Conservation (phyloP, 768 basidiomycete species). For the Cubamyces lactineus region DNA sequence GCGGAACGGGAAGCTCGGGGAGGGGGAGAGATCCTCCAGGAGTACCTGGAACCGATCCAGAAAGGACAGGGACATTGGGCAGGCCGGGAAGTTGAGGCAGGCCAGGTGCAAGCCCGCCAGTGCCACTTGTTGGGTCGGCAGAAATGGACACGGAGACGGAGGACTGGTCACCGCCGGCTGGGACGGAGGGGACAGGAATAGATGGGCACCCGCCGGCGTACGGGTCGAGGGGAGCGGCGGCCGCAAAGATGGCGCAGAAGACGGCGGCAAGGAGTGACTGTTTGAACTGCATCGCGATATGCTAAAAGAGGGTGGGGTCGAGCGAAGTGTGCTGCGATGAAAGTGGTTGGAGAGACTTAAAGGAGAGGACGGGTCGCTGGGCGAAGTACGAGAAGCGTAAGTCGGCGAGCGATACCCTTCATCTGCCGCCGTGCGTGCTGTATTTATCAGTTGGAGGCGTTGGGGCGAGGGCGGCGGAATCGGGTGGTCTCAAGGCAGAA, state of each 20-base stretch:
- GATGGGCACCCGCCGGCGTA: neutral
- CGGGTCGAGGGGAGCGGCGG: neutral
- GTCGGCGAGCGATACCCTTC: constrained; percentile 22
- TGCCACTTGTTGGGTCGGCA: neutral
- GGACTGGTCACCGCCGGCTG: neutral
- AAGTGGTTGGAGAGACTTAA: neutral
- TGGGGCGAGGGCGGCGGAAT: neutral
- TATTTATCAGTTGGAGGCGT: neutral
- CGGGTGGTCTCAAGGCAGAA: neutral
- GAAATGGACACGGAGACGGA: neutral
- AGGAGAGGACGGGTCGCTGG: constrained; percentile 14
- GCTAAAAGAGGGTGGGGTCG: constrained; percentile 3
- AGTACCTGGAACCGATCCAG: neutral
- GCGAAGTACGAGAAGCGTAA: constrained; percentile 12
- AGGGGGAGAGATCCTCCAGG: neutral
- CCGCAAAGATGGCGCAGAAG: constrained; percentile 11
- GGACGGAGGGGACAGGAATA: neutral
- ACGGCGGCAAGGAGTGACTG: constrained; percentile 17
- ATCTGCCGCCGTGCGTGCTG: neutral
- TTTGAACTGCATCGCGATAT: constrained; percentile 11
- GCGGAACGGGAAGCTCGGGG: neutral
- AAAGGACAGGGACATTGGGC: neutral
- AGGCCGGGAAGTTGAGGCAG: neutral
- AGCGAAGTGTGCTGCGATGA: neutral
- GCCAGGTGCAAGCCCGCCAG: neutral